Evolutionary conservation across 441 rosid species (phyloP).

Genomic region (Adansonia grandidieri): DNA sequence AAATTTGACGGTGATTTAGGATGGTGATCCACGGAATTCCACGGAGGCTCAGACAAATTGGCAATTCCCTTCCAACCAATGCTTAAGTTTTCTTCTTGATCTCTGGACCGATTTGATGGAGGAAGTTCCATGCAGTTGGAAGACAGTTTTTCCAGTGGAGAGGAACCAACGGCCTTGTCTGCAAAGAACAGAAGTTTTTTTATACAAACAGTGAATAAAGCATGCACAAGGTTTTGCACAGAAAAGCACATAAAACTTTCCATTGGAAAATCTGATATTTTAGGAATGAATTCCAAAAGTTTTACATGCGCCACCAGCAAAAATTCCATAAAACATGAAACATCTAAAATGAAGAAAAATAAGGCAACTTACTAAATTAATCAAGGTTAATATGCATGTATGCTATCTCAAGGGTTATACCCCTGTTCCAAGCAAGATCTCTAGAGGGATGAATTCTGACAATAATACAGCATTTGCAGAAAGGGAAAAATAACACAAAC

Average conservation of each 20-base stretch:
- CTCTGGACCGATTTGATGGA: constrained; percentile 38
- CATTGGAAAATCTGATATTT: constrained; percentile 4
- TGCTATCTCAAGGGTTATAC: neutral
- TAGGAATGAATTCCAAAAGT: neutral
- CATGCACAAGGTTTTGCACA: constrained; percentile 14
- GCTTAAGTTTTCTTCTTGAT: constrained; percentile 41
- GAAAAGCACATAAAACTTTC: neutral
- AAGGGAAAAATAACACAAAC: neutral
- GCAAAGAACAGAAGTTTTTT: constrained; percentile 8
- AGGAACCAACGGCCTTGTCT: constrained; percentile 45
- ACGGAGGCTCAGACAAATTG: constrained; percentile 39
- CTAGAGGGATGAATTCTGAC: neutral
- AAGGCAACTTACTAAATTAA: neutral
- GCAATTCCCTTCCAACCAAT: constrained; percentile 43
- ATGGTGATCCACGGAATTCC: constrained; percentile 44
- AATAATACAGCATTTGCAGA: neutral
- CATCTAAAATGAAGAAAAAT: neutral
- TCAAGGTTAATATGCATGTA: neutral
- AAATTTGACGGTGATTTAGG: constrained; percentile 47
- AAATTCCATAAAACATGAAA: neutral
- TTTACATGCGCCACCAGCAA: neutral
- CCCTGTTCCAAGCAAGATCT: neutral
- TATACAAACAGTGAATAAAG: neutral
- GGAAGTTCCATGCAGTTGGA: constrained; percentile 41
- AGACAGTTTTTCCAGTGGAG: constrained; percentile 42